These are phyloP conservation scores for Sedum album DNA, from an alignment of 164 flowering plant genomes.

Conservation along the genomic window DNA sequence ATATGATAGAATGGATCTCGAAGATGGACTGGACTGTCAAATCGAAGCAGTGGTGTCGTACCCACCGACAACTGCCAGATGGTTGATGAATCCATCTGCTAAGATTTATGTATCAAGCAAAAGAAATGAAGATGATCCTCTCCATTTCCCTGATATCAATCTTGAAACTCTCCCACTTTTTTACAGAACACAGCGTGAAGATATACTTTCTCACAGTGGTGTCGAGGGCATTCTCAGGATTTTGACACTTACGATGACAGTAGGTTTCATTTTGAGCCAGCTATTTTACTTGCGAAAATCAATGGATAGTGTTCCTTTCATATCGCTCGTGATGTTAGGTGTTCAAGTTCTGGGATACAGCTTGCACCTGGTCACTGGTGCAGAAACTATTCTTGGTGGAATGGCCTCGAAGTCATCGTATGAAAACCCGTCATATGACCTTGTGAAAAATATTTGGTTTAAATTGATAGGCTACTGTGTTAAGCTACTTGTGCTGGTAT, in stretches of 20 bases:
- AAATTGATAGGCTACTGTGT: slow-evolving; percentile 44
- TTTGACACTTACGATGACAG: slow-evolving; percentile 60
- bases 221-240: slow-evolving; percentile 68
- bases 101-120: slow-evolving; percentile 60
- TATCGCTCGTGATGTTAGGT: slow-evolving; percentile 76
- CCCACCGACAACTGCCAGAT: slow-evolving; percentile 62
- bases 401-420: slow-evolving; percentile 28
- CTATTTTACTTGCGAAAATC: slow-evolving; percentile 44
- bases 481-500: slow-evolving; percentile 59
- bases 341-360: slow-evolving; percentile 79
- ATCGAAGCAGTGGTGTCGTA: slow-evolving; percentile 65
- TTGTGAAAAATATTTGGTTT: slow-evolving; percentile 41
- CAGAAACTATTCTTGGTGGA: slow-evolving; percentile 51
- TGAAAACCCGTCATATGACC: slow-evolving; percentile 32
- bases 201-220: slow-evolving; percentile 58
- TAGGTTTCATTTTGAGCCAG: slow-evolving; percentile 56
- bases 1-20: slow-evolving; percentile 67
- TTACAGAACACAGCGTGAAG: slow-evolving; percentile 66
- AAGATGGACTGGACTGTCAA: slow-evolving; percentile 73
- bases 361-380: slow-evolving; percentile 70
- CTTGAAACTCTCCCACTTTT: slow-evolving; percentile 60
- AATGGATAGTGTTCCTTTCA: slow-evolving; percentile 52
- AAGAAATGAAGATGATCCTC: slow-evolving; percentile 70
- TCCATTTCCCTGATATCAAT: slow-evolving; percentile 41
- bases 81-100: slow-evolving; percentile 71